Evolutionary conservation across 2,329 filamentous ascomycete genomes (phyloP).

Genomic region (Alternaria gansuensis): DNA sequence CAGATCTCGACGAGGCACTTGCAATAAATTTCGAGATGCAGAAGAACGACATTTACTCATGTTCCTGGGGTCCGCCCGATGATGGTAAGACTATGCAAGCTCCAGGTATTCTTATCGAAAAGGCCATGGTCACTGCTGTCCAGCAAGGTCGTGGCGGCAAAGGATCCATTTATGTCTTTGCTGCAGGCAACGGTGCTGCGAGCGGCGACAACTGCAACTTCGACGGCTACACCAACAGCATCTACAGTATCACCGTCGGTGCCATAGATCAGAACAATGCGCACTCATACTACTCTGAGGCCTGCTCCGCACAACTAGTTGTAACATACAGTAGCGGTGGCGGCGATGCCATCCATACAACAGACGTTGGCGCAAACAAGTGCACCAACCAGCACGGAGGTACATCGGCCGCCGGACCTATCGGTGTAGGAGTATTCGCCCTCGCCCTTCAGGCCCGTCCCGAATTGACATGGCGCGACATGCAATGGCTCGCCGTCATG

Average conservation of each 20-base stretch:
- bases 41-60: constrained; percentile 96
- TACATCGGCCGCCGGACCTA: constrained; percentile 91
- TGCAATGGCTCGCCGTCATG: constrained; percentile 89
- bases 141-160: constrained; percentile 84
- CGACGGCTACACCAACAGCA: constrained; percentile 98
- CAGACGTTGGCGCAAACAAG: constrained; percentile 83
- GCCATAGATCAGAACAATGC: constrained; percentile 85
- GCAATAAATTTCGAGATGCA: constrained; percentile 93
- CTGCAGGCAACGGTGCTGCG: constrained; percentile 89
- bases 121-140: constrained; percentile 90
- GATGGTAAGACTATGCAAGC: constrained; percentile 94
- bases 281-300: constrained; percentile 97
- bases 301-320: constrained; percentile 92
- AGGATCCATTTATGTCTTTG: constrained; percentile 95
- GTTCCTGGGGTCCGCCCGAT: constrained; percentile 96
- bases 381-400: constrained; percentile 89
- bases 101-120: constrained; percentile 85
- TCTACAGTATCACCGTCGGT: constrained; percentile 97
- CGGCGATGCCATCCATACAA: constrained; percentile 91
- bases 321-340: constrained; percentile 96
- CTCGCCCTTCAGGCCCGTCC: constrained; percentile 85
- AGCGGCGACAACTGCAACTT: constrained; percentile 98
- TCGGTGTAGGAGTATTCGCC: constrained; percentile 91
- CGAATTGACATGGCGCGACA: constrained; percentile 89
- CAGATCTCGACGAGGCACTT: constrained; percentile 88